Percentiles rank a stretch among this genome's conserved stretches.
These are phyloP conservation scores for Cystobasidium ongulense DNA, from an alignment of 768 basidiomycete species.

Conservation along the genomic window DNA sequence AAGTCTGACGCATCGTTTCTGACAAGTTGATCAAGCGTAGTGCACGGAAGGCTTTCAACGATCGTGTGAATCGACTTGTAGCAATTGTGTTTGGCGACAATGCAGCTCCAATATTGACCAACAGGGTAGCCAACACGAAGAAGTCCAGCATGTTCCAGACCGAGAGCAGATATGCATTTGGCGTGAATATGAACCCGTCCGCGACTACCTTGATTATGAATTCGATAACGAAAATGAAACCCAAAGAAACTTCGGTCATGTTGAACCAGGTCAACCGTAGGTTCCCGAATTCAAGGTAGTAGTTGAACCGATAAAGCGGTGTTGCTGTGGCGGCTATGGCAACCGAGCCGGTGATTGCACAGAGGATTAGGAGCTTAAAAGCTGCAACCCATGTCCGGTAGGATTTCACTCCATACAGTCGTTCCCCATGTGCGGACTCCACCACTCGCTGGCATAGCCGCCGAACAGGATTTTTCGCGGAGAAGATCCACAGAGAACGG, in stretches of 20 bases:
- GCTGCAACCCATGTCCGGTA: conserved; percentile 59
- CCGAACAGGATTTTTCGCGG: conserved; percentile 66
- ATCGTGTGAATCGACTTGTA: conserved; percentile 63
- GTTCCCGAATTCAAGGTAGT: conserved; percentile 55
- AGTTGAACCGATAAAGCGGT: conserved; percentile 69
- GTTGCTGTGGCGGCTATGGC: conserved; percentile 74
- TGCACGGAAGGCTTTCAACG: conserved; percentile 78
- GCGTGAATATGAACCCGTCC: conserved; percentile 82
- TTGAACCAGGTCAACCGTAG: conserved; percentile 78
- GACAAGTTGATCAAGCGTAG: conserved; percentile 83
- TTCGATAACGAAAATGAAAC: conserved; percentile 58
- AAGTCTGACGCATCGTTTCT: conserved; percentile 73
- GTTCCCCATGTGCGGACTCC: conserved; percentile 63
- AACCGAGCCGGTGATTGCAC: conserved; percentile 71
- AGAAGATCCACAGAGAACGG: conserved; percentile 78
- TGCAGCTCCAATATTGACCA: conserved; percentile 37
- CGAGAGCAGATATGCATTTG: conserved; percentile 81
- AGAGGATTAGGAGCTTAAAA: conserved; percentile 65
- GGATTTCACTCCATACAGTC: conserved; percentile 70
- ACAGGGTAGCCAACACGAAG: conserved; percentile 60
- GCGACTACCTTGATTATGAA: conserved; percentile 84
- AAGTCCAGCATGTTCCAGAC: conserved; percentile 91
- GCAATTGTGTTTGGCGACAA: conserved; percentile 14
- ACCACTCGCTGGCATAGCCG: conserved; percentile 73
- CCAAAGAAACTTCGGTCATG: conserved; percentile 54